Evolutionary conservation across 179 eudicot species (phyloP), one percentile per base, ranked within the genome.

Genomic region (Spergularia azorica): DNA sequence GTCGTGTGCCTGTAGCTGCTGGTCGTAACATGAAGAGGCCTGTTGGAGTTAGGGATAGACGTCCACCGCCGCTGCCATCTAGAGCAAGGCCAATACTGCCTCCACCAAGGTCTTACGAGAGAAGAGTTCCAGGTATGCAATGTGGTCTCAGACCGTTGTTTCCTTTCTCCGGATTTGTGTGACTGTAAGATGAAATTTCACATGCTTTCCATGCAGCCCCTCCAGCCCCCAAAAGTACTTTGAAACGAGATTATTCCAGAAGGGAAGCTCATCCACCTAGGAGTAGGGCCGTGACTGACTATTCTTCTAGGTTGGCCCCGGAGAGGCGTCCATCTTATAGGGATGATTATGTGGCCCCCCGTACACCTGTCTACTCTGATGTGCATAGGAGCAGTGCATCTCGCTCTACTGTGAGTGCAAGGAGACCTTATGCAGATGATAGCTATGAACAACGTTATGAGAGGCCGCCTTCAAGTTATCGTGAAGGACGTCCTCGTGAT

Each of bases 81-180:
- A 86, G 98, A 82, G 82, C 85, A 59, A 86, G 98, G 74, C 89
- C 93, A 18, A 68, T 85, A 80, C 84, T 94, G 70, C 95, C 97
- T 65, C 85, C 87, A 15, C 84, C 92, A 20, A 88, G 97, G 87
- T 85, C 98, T 51, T 91, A 93, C 88, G 92, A 91, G 11, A 87
- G 96, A 82, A 91, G 96, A 64, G 89, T 93, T 66, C 97, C 97
- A 67, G 98, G 98, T 95, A 91, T 80, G 83, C 20, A 32, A 84
- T n/a, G 52, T 51, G 20, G 58, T 48, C 61, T 56, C 79, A 58
- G 17, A 73, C 54, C 32, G 11, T 77, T 18, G 18, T 39, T 7
- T 16, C 16, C 15, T 65, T 18, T 18, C 70, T 16, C 26, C 59
- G 50, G 20, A 14, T 26, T 58, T 5, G 54, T 64, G 17, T 14